Evolutionary conservation across 176 grass and related monocot species (phyloP).

Genomic region (Poa annua): DNA sequence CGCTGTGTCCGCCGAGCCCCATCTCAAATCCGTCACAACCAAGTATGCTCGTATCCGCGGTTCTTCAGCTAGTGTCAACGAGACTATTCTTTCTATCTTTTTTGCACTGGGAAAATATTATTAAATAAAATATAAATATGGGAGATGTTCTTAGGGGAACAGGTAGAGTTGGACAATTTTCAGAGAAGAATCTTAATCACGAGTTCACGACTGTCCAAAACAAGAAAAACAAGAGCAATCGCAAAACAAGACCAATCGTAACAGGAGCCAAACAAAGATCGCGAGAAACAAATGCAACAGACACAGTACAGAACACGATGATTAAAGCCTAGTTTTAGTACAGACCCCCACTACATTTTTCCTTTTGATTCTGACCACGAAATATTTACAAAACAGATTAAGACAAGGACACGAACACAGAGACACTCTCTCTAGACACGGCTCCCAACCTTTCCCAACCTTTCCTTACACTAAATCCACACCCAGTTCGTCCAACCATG

Average conservation of each 20-base stretch:
- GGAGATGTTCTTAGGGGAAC: too few species aligned
- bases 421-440: background rate
- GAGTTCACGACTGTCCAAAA: too few species aligned
- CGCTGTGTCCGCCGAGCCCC: too few species aligned
- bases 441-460: background rate
- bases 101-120: too few species aligned
- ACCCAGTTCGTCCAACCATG: background rate
- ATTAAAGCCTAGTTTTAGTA: background rate
- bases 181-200: too few species aligned
- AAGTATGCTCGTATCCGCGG: too few species aligned
- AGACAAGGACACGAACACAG: background rate
- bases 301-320: background rate
- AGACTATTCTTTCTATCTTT: too few species aligned
- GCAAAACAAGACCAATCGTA: background rate
- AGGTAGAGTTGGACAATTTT: too few species aligned
- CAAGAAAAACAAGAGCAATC: background rate
- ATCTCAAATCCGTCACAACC: too few species aligned
- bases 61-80: too few species aligned
- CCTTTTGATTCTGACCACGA: background rate
- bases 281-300: background rate
- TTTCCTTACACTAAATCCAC: constrained; percentile 37
- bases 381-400: constrained; percentile 42
- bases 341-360: background rate
- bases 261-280: background rate
- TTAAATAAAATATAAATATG: too few species aligned